phyloP scores from a whole-genome alignment of 2,329 filamentous ascomycete species.

The Colletotrichum plurivorum region DNA sequence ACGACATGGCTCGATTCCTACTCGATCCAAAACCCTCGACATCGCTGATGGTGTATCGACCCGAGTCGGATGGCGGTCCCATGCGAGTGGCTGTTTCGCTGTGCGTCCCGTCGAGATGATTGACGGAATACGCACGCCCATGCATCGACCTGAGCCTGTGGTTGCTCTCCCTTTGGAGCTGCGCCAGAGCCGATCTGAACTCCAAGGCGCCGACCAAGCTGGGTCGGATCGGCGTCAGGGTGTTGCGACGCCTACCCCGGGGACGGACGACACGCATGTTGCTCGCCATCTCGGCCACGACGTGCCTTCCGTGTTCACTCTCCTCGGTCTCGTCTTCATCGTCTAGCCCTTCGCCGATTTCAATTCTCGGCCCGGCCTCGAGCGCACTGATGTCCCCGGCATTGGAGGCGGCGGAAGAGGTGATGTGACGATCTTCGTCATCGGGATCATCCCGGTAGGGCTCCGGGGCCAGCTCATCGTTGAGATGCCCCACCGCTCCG shows the following conservation, averaged over 20 bases:
- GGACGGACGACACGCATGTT: constrained; percentile 92
- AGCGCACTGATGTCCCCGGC: constrained; percentile 58
- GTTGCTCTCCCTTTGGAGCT: constrained; percentile 85
- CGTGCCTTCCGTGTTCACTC: constrained; percentile 72
- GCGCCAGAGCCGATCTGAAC: constrained; percentile 91
- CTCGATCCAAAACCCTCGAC: constrained; percentile 37
- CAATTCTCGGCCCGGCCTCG: constrained; percentile 63
- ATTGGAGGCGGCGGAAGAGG: constrained; percentile 33
- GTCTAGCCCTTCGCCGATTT: constrained; percentile 56
- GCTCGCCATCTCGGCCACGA: constrained; percentile 87
- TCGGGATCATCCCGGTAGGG: constrained; percentile 76
- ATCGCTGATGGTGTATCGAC: constrained; percentile 36
- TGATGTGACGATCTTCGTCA: constrained; percentile 47
- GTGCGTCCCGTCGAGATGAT: constrained; percentile 38
- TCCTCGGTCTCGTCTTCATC: constrained; percentile 61
- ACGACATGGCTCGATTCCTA: constrained; percentile 62
- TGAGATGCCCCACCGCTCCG: constrained; percentile 63
- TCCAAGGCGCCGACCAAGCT: constrained; percentile 95
- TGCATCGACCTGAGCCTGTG: constrained; percentile 79
- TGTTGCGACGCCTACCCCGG: constrained; percentile 75
- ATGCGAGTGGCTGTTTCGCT: constrained; percentile 32
- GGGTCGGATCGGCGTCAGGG: constrained; percentile 88
- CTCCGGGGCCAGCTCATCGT: constrained; percentile 68
- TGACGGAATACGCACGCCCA: constrained; percentile 67
- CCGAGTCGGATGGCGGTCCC: constrained; percentile 31